Base-by-base conservation (phyloP, 495 filamentous ascomycete species). In the Podospora comata region DNA sequence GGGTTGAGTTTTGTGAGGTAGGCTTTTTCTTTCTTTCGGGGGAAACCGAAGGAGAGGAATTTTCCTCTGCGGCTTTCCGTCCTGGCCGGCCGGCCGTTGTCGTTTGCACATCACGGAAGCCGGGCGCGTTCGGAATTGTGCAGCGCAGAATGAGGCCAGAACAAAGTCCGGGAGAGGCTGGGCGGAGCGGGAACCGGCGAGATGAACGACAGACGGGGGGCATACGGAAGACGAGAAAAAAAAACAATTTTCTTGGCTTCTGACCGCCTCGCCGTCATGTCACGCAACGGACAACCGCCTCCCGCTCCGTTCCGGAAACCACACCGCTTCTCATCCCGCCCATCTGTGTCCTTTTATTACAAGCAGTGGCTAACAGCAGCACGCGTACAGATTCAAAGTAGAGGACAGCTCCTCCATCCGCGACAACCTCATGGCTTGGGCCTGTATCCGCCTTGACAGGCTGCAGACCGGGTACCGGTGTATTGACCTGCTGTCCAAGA, bases 361-460 rank as follows among this genome's bases (percentile, higher is more conserved):
- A 18, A 19, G 53, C 11, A 20, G 4, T 55, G 44, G 63, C 67
- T 73, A 70, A 73, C 58, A 27, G 62, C 2, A 27, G 63, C 2
- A 16, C 23, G 71, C 65, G 62, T 55, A 70, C 62, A 83, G 94
- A 72, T 90, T 97, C 79, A 96, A 94, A 77, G 83, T 97, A 71
- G 89, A 93, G 74, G 90, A 97, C 72, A 85, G 66, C 70, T 64
- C 70, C 57, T 64, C 67, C 74, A 65, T 76, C 66, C 67, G 85
- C 68, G 90, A 94, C 69, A 79, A 86, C 32, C 74, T 93, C 20
- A 87, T 89, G 27, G 91, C 90, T 15, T 97, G 94, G 94, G 87
- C 92, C 34, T 97, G 94, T 77, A 89, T 97, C 73, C 87, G 92
- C 27, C 87, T 98, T 3, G 92, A 97, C 78, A 88, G 92, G 30